Evolutionary conservation across 1,139 yeast genomes (phyloP).

Genomic region (Geotrichum candidum): DNA sequence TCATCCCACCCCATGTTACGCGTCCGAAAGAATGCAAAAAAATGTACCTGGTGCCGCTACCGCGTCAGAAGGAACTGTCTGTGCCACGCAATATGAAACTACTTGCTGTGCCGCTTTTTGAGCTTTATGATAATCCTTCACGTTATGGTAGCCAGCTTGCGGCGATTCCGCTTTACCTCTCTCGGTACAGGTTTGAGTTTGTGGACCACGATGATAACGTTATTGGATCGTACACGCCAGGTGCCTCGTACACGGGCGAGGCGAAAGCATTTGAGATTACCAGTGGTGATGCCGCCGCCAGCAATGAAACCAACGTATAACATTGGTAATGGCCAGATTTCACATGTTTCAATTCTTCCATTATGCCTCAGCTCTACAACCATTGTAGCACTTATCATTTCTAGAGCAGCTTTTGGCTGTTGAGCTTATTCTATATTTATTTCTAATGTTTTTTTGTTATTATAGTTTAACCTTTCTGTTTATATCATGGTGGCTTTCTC

Average conservation of each 20-base stretch:
- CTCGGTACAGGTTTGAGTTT: slow-evolving; percentile 34
- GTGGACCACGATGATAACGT: slow-evolving; percentile 30
- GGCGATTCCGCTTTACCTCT: slow-evolving; percentile 34
- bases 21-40: slow-evolving; percentile 37
- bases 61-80: slow-evolving; percentile 28
- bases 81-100: slow-evolving; percentile 34
- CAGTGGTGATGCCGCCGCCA: not conserved
- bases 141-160: slow-evolving; percentile 34
- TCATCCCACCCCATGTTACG: slow-evolving; percentile 35
- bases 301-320: not conserved
- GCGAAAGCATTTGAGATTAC: not conserved
- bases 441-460: not conserved
- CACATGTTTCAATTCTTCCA: too few species aligned
- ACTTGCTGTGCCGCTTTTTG: slow-evolving; percentile 35
- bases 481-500: too few species aligned
- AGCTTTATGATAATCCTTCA: slow-evolving; percentile 34
- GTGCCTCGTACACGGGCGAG: not conserved
- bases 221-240: slow-evolving; percentile 20
- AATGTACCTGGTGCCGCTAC: slow-evolving; percentile 33
- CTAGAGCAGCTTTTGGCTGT: too few species aligned
- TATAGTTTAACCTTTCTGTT: too few species aligned
- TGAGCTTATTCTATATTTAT: too few species aligned
- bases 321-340: not conserved
- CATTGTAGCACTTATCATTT: too few species aligned
- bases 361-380: too few species aligned